A percentile compares a stretch with the other conserved stretches of the same genome.
Conservation (phyloP, 371 early-diverging fungal genomes). For the Mucor irregularis region DNA sequence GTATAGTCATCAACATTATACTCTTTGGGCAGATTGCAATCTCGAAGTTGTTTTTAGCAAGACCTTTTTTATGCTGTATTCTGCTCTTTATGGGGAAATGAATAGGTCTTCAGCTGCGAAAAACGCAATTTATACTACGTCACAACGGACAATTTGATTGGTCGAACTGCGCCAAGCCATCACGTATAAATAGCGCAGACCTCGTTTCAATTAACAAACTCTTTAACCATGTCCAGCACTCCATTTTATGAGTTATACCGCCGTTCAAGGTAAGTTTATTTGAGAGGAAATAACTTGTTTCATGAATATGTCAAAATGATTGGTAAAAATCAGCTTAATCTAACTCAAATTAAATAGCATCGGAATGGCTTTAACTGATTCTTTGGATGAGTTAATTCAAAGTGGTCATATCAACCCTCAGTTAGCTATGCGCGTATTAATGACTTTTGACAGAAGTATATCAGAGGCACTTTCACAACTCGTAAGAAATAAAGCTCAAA, state of each 20-base stretch:
- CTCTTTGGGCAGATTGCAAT: too few relatives aligned
- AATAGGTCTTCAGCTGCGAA: too few relatives aligned
- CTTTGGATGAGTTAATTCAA: constrained; percentile 92
- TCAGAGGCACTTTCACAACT: constrained; percentile 45
- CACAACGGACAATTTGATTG: constrained; percentile 10
- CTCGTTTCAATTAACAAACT: background rate
- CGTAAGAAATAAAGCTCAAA: constrained; percentile 46
- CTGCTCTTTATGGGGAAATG: too few relatives aligned
- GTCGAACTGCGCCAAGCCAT: constrained; percentile 18
- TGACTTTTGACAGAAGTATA: constrained; percentile 67
- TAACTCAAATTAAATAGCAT: constrained; percentile 51
- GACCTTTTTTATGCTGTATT: too few relatives aligned
- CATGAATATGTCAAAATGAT: background rate
- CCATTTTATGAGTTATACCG: constrained; percentile 51
- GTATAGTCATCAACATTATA: too few relatives aligned
- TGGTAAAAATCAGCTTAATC: background rate
- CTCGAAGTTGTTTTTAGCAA: too few relatives aligned
- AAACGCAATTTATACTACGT: too few relatives aligned
- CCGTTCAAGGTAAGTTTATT: constrained; percentile 43
- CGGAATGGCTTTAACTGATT: constrained; percentile 92
- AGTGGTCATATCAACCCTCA: constrained; percentile 93
- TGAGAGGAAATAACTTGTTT: background rate
- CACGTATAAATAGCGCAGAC: constrained; percentile 18
- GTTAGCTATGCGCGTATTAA: constrained; percentile 89
- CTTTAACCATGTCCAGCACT: constrained; percentile 36